Evolutionary conservation across 106 monocot genomes (phyloP), one percentile per base, ranked within the genome.

Genomic region (Hemerocallis citrina): DNA sequence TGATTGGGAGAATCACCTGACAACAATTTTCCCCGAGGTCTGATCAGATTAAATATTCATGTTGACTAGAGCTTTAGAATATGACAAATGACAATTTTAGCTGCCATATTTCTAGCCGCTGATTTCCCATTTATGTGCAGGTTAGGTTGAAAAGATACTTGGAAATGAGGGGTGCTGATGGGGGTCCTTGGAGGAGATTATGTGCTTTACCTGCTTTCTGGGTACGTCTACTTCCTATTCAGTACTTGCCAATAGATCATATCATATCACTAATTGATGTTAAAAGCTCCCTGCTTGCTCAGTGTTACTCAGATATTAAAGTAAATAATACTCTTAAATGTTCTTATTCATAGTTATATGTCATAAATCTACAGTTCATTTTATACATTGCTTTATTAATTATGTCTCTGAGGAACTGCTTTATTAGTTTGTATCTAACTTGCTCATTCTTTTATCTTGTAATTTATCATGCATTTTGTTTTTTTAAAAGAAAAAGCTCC

Each of bases 111-210:
- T 1, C 16, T 29, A 15, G 27, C 31, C 16, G 14, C 9, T 2
- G 31, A 15, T 15, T 5, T 59, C 23, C 17, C 15, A 39, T 17
- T 29, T 39, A 30, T 59, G 36, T 69, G 33, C 78, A 96, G 96
- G 96, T 98, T 20, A 91, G 96, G 55, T 56, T 98, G 51, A 98
- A 98, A 74, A 76, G 84, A 63, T 98, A 91, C 79, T 62, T 98
- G 57, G 96, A 98, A 77, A 98, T 98, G 96, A 88, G 96, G 71
- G 96, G 96, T 71, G 96, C 96, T 61, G 96, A 98, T 81, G 96
- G 91, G 52, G 96, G 96, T 41, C 96, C 96, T 44, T 98, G 91
- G 96, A 88, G 90, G 61, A 91, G 81, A 76, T 73, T 98, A 65
- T 98, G 96, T 65, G 96, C 91, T 69, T 68, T 98, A 45, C 96